Percentiles rank a stretch among this genome's conserved stretches.
These are phyloP conservation scores for Mimosa pudica DNA, from an alignment of 306 rosid species.

Conservation along the genomic window DNA sequence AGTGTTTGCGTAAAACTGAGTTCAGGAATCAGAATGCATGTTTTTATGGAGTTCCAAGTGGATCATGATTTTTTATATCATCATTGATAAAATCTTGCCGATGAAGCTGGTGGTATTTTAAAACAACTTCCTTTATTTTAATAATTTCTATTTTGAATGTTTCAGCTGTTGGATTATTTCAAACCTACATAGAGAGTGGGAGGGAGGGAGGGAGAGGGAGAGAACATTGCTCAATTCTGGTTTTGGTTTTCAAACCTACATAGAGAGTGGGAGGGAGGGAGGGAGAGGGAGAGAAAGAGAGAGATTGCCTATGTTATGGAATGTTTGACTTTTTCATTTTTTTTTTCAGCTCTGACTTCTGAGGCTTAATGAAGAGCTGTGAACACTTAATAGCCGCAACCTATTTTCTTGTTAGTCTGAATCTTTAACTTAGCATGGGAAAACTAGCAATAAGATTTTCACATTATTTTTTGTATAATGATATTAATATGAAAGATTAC, in stretches of 20 bases:
- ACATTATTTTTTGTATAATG: background rate
- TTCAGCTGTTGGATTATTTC: slow-evolving; percentile 68
- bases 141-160: slow-evolving; percentile 35
- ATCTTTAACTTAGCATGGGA: background rate
- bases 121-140: background rate
- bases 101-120: slow-evolving; percentile 7
- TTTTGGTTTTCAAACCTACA: background rate
- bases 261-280: no score
- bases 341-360: no score
- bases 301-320: no score
- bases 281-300: no score
- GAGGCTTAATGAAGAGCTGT: background rate
- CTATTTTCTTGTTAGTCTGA: background rate
- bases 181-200: no score
- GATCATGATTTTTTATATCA: background rate
- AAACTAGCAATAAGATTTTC: background rate
- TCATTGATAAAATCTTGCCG: background rate
- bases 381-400: background rate
- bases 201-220: no score
- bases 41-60: background rate
- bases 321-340: no score
- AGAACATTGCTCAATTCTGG: background rate
- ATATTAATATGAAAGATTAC: background rate
- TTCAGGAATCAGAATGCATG: background rate
- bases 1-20: no score